Base-by-base conservation (phyloP, 306 rosid genomes). In the Sicyos edulis region DNA sequence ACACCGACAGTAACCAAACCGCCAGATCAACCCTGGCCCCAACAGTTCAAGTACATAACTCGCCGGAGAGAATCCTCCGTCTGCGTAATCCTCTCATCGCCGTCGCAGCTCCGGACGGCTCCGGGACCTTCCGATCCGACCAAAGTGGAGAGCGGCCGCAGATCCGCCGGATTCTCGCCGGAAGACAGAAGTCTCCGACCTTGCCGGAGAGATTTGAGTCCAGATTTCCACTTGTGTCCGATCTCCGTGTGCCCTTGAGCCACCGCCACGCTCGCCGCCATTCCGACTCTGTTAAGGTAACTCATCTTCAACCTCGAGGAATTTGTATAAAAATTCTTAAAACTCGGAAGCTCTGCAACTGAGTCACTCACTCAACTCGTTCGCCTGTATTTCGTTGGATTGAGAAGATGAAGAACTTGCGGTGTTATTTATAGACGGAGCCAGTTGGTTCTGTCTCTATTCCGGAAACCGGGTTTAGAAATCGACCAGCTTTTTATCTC, bases 11-110 rank as follows among this genome's bases (percentile, higher is more conserved):
- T 34, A 7, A 54, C 32, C 72, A 72, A 63, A 76, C 1, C 2
- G 47, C 37, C 26, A 76, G 17, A 77, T 87, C 75, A 92, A 67
- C 91, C 95, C 75, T 84, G 95, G 7, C 98, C 98, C 98, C 97
- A 93, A 75, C 98, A 93, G 74, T 82, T 93, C 83, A 90, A 61
- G 88, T 87, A 93, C 98, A 92, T 92, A 26, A 93, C 97, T 72
- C 82, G 75, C 75, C 84, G 79, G 42, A 93, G 85, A 75, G 96
- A 90, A 65, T 93, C 98, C 20, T 92, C 96, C 8, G 89, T 60
- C 37, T 87, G 87, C 37, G 24, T 71, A 42, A 67, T 74, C n/a
- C 71, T 76, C 4, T 83, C 82, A 0, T 76, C 82, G 26, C 22
- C 84, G 22, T 86, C 89, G 10, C 81, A 47, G 40, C 8, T 83